Evolutionary conservation across 23 red algal genomes (phyloP).

Genomic region (Gracilaria vermiculophylla): DNA sequence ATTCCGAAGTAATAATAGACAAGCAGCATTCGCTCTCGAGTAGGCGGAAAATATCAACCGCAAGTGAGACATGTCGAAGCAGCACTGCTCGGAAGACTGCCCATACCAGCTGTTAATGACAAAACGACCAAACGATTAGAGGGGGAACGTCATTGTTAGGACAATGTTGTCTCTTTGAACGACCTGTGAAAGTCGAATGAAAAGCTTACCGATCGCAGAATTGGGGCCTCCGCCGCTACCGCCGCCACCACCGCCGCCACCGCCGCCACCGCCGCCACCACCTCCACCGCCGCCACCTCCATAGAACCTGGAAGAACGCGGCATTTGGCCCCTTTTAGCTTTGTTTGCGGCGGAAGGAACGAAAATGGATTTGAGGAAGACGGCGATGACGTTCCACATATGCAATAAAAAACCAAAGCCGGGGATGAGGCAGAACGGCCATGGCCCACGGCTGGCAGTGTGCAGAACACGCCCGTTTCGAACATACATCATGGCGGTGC

Average conservation of each 20-base stretch:
- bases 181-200: not conserved
- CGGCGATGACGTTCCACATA: conserved; percentile 10
- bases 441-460: conserved; percentile 26
- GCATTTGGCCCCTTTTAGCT: not conserved
- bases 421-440: conserved; percentile 69
- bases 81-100: conserved; percentile 55
- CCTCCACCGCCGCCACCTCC: conserved; percentile 58
- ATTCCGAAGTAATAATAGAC: too few species aligned
- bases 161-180: too few species aligned
- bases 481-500: conserved; percentile 30
- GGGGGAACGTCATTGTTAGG: not conserved
- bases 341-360: conserved; percentile 17
- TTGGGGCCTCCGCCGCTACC: conserved; percentile 19
- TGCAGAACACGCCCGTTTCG: conserved; percentile 64
- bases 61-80: conserved; percentile 40
- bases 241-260: conserved; percentile 48
- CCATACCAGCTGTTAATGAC: conserved; percentile 42
- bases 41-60: not conserved
- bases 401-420: conserved; percentile 35
- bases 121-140: not conserved
- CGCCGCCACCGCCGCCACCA: conserved; percentile 60
- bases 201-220: conserved; percentile 5
- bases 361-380: conserved; percentile 57
- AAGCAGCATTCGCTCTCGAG: too few species aligned
- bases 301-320: conserved; percentile 48